Base-by-base conservation (phyloP, 1,284 basidiomycete species). In the Psilocybe mexicana region DNA sequence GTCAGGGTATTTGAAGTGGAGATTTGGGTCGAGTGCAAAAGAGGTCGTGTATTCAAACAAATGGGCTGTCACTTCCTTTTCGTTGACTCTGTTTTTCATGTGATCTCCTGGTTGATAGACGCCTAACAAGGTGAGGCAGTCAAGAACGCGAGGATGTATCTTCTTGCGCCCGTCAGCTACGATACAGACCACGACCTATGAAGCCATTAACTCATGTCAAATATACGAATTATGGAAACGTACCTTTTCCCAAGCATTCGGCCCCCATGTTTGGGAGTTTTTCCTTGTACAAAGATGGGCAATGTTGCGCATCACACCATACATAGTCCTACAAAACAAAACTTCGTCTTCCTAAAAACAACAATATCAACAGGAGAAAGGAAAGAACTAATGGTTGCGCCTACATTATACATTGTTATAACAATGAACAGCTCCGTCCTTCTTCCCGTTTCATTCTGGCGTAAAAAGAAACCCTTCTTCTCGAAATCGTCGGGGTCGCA, bases 171-270 rank as follows among this genome's bases (percentile, higher is more conserved):
- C 97, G 69, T 99, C 96, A 0, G 95, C 91, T 36, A 99, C 90
- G 63, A 99, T 97, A 69, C 93, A 96, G 2, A 98, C 92, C 2
- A 97, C 94, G 18, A 97, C 90, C 92, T 95, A 33, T 6, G 23
- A 30, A 49, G 58, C 12, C 35, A 33, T 58, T 43, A 38, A 36
- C 35, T 57, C 3, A 23, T 33, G 52, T 25, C 23, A 12, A 18
- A 53, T 3, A 26, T 30, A n/a, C 8, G 18, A 35, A 6, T 6
- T 72, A 11, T 26, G 1, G 14, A 8, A 40, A 52, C 55, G 12
- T 42, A 90, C 93, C 84, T 97, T 98, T 71, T 98, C 94, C 96
- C 96, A 99, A 0, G 94, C 90, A 55, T 98, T 93, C 6, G 87
- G 85, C 2, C 96, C 96, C 97, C 96, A 99, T 0, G 94, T 96